Conservation (phyloP, 345 rosid genomes). For the Stellera chamaejasme region DNA sequence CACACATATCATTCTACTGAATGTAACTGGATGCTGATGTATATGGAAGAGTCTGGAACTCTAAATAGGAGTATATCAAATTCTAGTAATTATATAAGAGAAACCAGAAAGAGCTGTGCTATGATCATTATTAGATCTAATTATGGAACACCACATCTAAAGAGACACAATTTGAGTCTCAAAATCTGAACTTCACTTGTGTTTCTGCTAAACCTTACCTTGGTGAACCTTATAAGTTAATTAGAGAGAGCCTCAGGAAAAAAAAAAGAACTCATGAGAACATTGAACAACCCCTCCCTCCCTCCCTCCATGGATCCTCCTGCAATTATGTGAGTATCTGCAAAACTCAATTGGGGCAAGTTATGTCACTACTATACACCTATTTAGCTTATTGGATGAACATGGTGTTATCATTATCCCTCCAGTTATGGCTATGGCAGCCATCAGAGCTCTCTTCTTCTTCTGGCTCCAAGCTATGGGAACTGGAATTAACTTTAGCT, state of each 20-base stretch:
- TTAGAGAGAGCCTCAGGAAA: not conserved
- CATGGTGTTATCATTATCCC: conserved; percentile 14
- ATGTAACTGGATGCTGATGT: too few species aligned
- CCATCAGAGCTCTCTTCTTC: conserved; percentile 48
- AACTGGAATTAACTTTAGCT: conserved; percentile 27
- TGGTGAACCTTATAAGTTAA: not conserved
- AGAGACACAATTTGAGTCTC: not conserved
- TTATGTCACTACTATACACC: conserved; percentile 15
- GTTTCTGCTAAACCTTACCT: conserved; percentile 8
- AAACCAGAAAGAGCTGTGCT: too few species aligned
- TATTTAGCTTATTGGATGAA: conserved; percentile 5
- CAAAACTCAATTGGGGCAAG: conserved; percentile 7
- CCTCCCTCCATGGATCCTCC: too few species aligned
- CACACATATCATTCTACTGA: too few species aligned
- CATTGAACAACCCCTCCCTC: too few species aligned
- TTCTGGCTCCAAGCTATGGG: conserved; percentile 48
- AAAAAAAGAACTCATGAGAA: not conserved
- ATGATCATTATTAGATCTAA: too few species aligned
- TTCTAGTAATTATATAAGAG: too few species aligned
- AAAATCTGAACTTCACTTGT: conserved; percentile 2
- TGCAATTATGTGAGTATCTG: not conserved
- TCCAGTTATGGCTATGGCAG: conserved; percentile 28
- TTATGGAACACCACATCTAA: too few species aligned
- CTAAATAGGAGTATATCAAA: too few species aligned
- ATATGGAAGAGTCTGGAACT: too few species aligned